Conservation (phyloP, 2,329 filamentous ascomycete species). For the Hirsutella rhossiliensis region DNA sequence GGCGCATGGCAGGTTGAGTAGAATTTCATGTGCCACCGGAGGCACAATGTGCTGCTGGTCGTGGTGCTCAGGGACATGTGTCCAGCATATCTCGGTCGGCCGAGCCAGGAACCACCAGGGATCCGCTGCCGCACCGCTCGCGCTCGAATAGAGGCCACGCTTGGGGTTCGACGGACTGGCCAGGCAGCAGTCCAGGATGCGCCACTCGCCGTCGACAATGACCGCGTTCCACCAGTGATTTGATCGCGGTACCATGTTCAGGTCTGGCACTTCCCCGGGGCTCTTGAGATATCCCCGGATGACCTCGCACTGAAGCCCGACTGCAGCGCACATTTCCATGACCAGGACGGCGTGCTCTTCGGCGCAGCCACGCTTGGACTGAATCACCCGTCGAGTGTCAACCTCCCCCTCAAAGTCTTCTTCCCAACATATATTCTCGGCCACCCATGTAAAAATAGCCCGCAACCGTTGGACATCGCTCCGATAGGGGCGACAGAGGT, state of each 20-base stretch:
- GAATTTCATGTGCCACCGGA: constrained; percentile 69
- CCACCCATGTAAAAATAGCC: constrained; percentile 94
- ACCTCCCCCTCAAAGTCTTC: constrained; percentile 81
- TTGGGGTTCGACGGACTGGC: constrained; percentile 84
- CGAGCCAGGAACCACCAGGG: constrained; percentile 88
- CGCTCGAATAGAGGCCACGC: constrained; percentile 64
- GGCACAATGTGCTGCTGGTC: constrained; percentile 90
- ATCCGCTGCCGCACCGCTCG: constrained; percentile 59
- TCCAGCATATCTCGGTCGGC: constrained; percentile 87
- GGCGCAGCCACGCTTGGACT: constrained; percentile 71
- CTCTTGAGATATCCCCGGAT: constrained; percentile 83
- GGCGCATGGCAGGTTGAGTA: constrained; percentile 76
- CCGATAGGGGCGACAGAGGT: constrained; percentile 86
- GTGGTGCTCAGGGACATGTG: constrained; percentile 79
- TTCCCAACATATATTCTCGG: constrained; percentile 93
- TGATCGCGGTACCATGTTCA: constrained; percentile 69
- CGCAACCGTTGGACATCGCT: constrained; percentile 87
- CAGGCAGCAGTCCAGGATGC: constrained; percentile 87
- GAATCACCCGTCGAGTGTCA: constrained; percentile 73
- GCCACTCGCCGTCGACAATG: constrained; percentile 87
- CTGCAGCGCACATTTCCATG: constrained; percentile 83
- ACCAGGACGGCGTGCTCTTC: constrained; percentile 85
- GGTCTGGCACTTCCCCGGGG: constrained; percentile 72
- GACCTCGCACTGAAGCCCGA: constrained; percentile 78
- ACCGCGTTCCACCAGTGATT: constrained; percentile 99